phyloP scores from a whole-genome alignment of 768 basidiomycete species.

The Termitomyces sp. region DNA sequence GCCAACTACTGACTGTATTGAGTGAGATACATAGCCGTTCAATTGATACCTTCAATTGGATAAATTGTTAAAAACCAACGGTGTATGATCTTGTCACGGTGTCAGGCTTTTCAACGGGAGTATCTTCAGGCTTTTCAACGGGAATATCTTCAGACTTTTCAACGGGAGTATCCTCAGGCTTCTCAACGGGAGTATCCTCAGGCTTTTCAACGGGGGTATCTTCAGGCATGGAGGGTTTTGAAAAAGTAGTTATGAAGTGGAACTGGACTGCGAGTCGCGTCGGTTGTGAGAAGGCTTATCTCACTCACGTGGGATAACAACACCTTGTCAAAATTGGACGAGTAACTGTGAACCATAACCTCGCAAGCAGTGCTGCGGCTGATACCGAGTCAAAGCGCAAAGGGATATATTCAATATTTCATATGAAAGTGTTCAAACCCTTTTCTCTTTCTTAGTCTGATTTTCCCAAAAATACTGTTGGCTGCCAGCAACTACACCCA shows the following conservation, averaged over 20 bases:
- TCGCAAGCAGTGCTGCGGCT: too few species aligned
- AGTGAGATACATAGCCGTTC: neutral
- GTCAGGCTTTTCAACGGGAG: neutral
- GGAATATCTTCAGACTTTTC: neutral
- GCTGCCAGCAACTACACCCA: neutral
- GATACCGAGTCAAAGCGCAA: too few species aligned
- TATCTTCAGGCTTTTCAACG: too few species aligned
- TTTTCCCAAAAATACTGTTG: neutral
- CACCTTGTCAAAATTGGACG: neutral
- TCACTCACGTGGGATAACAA: neutral
- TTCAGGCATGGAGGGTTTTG: neutral
- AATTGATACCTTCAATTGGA: neutral
- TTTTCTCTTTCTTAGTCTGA: neutral
- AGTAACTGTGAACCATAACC: too few species aligned
- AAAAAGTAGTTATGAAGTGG: neutral
- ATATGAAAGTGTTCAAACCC: neutral
- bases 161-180: too few species aligned
- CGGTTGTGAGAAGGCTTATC: too few species aligned
- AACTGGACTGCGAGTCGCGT: neutral
- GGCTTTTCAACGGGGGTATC: neutral
- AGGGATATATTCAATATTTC: too few species aligned
- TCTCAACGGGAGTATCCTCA: too few species aligned
- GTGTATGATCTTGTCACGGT: neutral
- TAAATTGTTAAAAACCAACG: neutral
- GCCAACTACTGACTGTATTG: conserved; percentile 1